These are phyloP conservation scores for Gryganskiella cystojenkinii DNA, from an alignment of 192 early-diverging fungal species.

Conservation along the genomic window DNA sequence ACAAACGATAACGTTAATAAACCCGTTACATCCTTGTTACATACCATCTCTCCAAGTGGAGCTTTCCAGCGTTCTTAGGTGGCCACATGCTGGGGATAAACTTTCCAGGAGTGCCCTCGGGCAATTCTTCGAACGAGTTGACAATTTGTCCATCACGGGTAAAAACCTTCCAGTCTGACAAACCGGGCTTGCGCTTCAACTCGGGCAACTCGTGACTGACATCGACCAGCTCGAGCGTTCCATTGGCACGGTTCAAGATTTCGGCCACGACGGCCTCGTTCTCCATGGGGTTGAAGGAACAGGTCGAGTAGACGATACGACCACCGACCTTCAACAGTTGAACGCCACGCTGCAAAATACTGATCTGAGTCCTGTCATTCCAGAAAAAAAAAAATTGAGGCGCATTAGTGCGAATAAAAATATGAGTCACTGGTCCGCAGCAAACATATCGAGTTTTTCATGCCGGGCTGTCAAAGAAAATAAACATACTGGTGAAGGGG, in stretches of 20 bases:
- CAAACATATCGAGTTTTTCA: too few relatives aligned
- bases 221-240: slow-evolving; percentile 87
- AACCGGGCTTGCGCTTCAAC: slow-evolving; percentile 84
- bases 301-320: slow-evolving; percentile 97
- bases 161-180: slow-evolving; percentile 87
- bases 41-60: slow-evolving; percentile 76
- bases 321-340: slow-evolving; percentile 92
- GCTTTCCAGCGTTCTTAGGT: slow-evolving; percentile 64
- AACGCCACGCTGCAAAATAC: slow-evolving; percentile 88
- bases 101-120: slow-evolving; percentile 51
- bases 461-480: too few relatives aligned
- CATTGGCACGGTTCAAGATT: slow-evolving; percentile 70
- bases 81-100: slow-evolving; percentile 72
- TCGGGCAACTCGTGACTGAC: slow-evolving; percentile 82
- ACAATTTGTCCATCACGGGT: slow-evolving; percentile 72
- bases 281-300: slow-evolving; percentile 98
- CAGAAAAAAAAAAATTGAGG: background rate
- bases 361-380: slow-evolving; percentile 72
- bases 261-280: slow-evolving; percentile 97
- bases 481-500: slow-evolving; percentile 75
- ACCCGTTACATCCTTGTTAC: slow-evolving; percentile 34
- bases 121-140: slow-evolving; percentile 60
- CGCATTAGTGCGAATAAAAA: background rate
- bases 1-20: background rate
- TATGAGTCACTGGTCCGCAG: background rate